Evolutionary conservation across 163 green algal genomes (phyloP).

Genomic region (Scenedesmus sp.): DNA sequence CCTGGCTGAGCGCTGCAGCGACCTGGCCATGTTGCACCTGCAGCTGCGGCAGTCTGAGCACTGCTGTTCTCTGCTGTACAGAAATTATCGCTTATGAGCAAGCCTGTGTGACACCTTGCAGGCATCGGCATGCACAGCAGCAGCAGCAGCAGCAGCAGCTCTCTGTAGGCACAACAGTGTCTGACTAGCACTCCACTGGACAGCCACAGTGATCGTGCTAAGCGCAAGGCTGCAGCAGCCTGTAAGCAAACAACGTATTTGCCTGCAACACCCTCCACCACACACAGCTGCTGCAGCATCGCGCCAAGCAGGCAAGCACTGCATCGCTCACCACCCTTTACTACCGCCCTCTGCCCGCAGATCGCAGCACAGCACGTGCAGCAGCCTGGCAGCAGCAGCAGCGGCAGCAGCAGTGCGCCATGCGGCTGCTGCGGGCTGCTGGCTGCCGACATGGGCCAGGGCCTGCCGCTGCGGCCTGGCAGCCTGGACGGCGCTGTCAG

Average conservation of each 20-base stretch:
- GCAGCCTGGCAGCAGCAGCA: neutral
- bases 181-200: too few relatives aligned
- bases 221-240: too few relatives aligned
- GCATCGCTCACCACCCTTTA: neutral
- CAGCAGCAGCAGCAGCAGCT: neutral
- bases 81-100: too few relatives aligned
- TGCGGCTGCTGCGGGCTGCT: neutral
- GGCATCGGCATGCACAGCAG: neutral
- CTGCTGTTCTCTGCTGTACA: neutral
- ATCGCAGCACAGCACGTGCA: neutral
- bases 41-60: neutral
- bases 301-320: neutral
- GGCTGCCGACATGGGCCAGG: conserved; percentile 57
- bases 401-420: neutral
- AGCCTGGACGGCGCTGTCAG: conserved; percentile 61
- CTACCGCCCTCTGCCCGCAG: neutral
- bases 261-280: neutral
- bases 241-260: too few relatives aligned
- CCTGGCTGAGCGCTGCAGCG: too few relatives aligned
- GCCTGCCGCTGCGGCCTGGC: conserved; percentile 54
- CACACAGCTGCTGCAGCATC: neutral
- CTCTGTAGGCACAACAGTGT: too few relatives aligned
- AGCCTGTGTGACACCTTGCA: too few relatives aligned
- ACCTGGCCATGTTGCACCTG: neutral
- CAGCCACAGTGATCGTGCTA: too few relatives aligned